Evolutionary conservation across 2,329 filamentous ascomycete genomes (phyloP), one percentile per base, ranked within the genome.

Genomic region (Calonectria leucothoes): DNA sequence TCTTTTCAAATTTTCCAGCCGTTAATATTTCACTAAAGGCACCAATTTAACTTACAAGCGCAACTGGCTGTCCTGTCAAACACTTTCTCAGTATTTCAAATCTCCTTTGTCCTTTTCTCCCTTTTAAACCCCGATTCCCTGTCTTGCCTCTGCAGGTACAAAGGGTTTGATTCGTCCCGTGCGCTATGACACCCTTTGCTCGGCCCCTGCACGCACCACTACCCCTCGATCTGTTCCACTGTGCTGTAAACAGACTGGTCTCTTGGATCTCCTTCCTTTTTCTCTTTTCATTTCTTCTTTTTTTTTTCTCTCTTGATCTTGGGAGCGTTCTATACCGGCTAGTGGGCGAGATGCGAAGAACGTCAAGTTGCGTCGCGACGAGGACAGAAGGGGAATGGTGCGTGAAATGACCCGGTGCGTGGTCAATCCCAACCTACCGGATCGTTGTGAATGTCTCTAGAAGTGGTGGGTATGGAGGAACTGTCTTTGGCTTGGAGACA

Each of bases 141-240:
- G 67, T 64, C 57, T 70, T 27, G 45, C 67, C 59, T 51, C 67
- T 70, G 67, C 67, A 70, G 33, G 67, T 45, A 64, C 59, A 64
- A 48, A 70, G 20, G 48, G 27, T 65, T 45, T 33, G 48, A 33
- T 25, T 48, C 7, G 55, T 69, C 55, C 55, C 57, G 33, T 31
- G 33, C 48, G 35, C 57, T 52, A 42, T 70, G 57, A 45, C 57
- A 52, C 55, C 33, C 31, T 52, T 35, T 69, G 27, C 23, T 49
- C 52, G 55, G 42, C 45, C 57, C 33, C 55, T 48, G 42, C 55
- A n/a, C n/a, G 45, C 45, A 49, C 55, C 48, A 25, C 25, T 20
- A 39, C 48, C 63, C 33, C 33, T 66, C 29, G 45, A 61, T 61
- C n/a, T 71, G 63, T 71, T 63, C 61, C 51, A 61, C 45, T 27